These are phyloP conservation scores for Fusarium sp. DNA, from an alignment of 2,329 filamentous ascomycete genomes.

Conservation along the genomic window DNA sequence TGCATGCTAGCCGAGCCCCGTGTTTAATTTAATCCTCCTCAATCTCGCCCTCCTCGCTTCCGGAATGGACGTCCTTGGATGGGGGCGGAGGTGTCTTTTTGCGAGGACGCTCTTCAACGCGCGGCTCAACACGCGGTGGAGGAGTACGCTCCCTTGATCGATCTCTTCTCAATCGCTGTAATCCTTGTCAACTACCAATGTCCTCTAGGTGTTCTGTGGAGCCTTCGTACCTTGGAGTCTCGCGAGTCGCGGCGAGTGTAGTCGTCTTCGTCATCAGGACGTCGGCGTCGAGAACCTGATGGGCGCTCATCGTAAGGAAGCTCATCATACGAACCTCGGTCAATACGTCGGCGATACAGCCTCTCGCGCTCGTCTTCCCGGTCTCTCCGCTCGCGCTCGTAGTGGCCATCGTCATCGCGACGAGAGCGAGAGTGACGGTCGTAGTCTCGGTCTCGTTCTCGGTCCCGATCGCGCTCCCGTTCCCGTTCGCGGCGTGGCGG, in stretches of 20 bases:
- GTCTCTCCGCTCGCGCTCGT: slow-evolving; percentile 88
- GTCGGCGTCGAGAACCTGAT: slow-evolving; percentile 76
- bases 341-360: slow-evolving; percentile 82
- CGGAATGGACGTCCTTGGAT: slow-evolving; percentile 69
- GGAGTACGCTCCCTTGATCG: slow-evolving; percentile 71
- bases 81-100: slow-evolving; percentile 65
- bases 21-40: slow-evolving; percentile 75
- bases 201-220: too few relatives aligned
- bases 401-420: slow-evolving; percentile 74
- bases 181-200: slow-evolving; percentile 42
- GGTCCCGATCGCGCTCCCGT: slow-evolving; percentile 53
- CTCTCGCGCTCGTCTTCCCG: slow-evolving; percentile 92
- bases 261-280: slow-evolving; percentile 82
- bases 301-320: slow-evolving; percentile 86
- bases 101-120: slow-evolving; percentile 64
- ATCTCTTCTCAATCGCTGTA: slow-evolving; percentile 69
- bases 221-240: slow-evolving; percentile 70
- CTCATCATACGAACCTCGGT: slow-evolving; percentile 84
- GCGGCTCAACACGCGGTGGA: slow-evolving; percentile 63
- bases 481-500: slow-evolving; percentile 38
- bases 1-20: slow-evolving; percentile 12
- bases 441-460: slow-evolving; percentile 57
- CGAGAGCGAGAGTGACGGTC: slow-evolving; percentile 65
- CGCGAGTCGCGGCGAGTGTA: slow-evolving; percentile 73
- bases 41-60: slow-evolving; percentile 98